Evolutionary conservation across 1,284 basidiomycete genomes (phyloP), one percentile per base, ranked within the genome.

Genomic region (Apiotrichum siamense): DNA sequence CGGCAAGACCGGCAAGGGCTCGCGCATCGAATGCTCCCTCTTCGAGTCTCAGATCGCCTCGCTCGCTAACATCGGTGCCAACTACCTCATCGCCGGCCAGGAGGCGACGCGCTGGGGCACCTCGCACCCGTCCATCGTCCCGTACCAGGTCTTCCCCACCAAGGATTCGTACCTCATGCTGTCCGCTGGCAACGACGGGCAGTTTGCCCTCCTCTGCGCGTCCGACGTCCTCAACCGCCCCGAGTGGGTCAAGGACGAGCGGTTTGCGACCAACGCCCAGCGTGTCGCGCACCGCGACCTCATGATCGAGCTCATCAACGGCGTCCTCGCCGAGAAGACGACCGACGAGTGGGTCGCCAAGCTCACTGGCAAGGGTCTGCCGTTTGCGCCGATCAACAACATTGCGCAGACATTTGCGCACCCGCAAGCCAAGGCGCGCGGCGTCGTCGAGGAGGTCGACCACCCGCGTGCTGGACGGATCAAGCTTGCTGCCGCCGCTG

Each of bases 151-250:
- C 7, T 92, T 97, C 69, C 82, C 86, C 0, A 93, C 90, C 67
- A 81, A 83, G 65, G 84, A 91, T 66, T 86, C 87, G n/a, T 91
- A 83, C 67, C 74, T 96, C 54, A 94, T 96, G 90, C 83, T 97
- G 49, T 91, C 90, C 39, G 91, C 88, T 2, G 92, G 90, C 1
- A 96, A 94, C 73, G 84, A 94, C 65, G 84, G 82, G 58, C 90
- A 94, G 83, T 96, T 66, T 52, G 36, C 44, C 15, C 57, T 70
- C 44, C 64, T 69, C 24, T 63, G 72, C 60, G 50, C 75, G 64
- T 54, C 62, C 6, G 49, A 51, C 0, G 60, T 74, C 1, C 61
- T 77, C 39, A 55, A 66, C 41, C 53, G 57, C 27, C 59, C 61
- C 2, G 64, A 71, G 20, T 75, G 73, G 67, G 39, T 65, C 15